phyloP scores from a whole-genome alignment of 2,329 filamentous ascomycete genomes.

The Aspergillus niger region DNA sequence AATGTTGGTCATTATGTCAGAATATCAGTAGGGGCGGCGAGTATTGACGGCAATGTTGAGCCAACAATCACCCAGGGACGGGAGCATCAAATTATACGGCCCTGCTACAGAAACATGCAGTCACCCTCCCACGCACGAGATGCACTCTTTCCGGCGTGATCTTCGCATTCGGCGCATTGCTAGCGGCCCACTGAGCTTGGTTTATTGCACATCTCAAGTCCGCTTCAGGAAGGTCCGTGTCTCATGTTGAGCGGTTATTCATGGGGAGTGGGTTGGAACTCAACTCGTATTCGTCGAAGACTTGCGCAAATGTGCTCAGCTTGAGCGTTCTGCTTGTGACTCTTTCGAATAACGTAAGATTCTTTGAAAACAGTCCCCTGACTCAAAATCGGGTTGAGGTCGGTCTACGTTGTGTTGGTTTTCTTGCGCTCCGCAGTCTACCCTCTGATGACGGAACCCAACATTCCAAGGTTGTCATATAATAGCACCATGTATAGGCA shows the following conservation, averaged over 20 bases:
- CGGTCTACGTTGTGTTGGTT: no score
- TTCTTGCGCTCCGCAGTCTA: no score
- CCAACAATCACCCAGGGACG: conserved; percentile 9
- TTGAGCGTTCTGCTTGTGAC: no score
- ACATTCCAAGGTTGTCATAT: no score
- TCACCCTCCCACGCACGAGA: neutral
- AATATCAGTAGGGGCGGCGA: neutral
- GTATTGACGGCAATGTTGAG: neutral
- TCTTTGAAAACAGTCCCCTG: no score
- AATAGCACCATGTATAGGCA: neutral
- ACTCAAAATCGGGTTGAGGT: no score
- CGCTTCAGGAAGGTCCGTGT: neutral
- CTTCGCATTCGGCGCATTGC: neutral
- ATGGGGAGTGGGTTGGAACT: neutral
- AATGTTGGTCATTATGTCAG: conserved; percentile 25
- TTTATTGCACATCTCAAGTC: neutral
- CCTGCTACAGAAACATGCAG: neutral
- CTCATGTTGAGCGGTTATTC: neutral
- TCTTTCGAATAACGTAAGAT: no score
- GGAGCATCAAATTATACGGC: conserved; percentile 10
- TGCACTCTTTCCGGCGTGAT: neutral
- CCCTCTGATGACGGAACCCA: no score
- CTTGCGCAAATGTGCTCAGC: no score
- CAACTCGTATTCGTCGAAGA: neutral
- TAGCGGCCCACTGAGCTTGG: neutral